Evolutionary conservation across 331 rosid species (phyloP).

Genomic region (Acacia concinna): DNA sequence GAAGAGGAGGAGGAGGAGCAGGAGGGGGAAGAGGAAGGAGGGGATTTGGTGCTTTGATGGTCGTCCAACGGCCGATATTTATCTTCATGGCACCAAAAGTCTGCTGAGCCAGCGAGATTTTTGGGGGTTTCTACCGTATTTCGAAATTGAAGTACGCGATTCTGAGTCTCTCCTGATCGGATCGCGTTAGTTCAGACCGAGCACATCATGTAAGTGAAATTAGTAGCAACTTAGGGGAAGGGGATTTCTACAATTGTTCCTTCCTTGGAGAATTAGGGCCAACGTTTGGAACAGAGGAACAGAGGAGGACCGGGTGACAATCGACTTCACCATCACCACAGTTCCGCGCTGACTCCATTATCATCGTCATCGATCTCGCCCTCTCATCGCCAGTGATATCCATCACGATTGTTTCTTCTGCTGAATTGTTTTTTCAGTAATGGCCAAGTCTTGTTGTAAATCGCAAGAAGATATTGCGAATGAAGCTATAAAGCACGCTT

Average conservation of each 20-base stretch:
- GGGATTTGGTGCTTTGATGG: background rate
- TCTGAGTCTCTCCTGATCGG: background rate
- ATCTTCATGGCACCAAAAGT: background rate
- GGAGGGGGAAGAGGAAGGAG: background rate
- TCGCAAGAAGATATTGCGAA: conserved; percentile 49
- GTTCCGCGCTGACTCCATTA: no score
- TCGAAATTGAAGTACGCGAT: background rate
- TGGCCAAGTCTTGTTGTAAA: conserved; percentile 32
- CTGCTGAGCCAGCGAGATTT: background rate
- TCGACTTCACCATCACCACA: no score
- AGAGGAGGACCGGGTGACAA: no score
- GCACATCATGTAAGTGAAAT: conserved; percentile 30
- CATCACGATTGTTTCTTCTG: no score
- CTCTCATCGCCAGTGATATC: no score
- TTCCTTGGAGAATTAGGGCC: no score
- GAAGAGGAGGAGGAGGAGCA: no score
- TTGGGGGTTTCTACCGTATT: background rate
- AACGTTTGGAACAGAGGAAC: no score
- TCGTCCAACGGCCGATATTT: background rate
- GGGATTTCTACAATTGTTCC: background rate
- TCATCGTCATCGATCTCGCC: no score
- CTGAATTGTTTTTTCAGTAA: background rate
- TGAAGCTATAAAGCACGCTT: conserved; percentile 63
- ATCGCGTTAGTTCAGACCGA: background rate
- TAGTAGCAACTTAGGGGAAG: background rate